phyloP scores from a whole-genome alignment of 2,329 filamentous ascomycete genomes.

The Penicillium sp. region DNA sequence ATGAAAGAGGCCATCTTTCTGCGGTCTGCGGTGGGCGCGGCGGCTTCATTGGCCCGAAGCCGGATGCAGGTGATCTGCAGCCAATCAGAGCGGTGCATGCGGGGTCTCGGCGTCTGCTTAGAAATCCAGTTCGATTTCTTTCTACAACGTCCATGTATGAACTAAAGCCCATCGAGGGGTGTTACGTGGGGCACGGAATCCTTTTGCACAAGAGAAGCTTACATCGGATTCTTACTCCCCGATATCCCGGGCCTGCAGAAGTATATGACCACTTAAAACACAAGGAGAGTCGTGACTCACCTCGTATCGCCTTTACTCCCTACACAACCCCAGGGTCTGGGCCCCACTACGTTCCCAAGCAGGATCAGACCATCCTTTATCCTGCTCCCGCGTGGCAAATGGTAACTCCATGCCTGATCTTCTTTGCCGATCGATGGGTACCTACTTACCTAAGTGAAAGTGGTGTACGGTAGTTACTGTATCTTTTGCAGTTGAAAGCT shows the following conservation, averaged over 20 bases:
- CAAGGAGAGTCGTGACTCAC: background rate
- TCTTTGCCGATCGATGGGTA: background rate
- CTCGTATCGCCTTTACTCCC: background rate
- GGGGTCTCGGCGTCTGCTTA: conserved; percentile 19
- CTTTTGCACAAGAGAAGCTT: background rate
- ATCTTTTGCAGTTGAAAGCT: background rate
- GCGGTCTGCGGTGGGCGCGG: conserved; percentile 6
- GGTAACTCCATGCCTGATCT: background rate
- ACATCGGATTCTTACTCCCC: background rate
- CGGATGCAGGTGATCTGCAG: conserved; percentile 5
- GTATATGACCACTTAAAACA: background rate
- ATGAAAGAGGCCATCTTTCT: conserved; percentile 11
- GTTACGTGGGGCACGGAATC: background rate
- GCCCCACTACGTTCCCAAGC: background rate
- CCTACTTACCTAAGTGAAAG: background rate
- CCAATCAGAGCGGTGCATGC: conserved; percentile 14
- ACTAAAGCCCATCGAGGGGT: background rate
- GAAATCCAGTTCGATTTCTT: conserved; percentile 25
- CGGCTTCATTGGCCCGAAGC: conserved; percentile 17
- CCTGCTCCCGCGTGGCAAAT: conserved; percentile 1
- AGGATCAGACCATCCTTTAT: background rate
- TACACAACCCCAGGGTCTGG: background rate
- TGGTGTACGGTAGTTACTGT: too few species aligned
- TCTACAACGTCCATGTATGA: background rate
- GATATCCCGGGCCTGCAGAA: background rate